Base-by-base conservation (phyloP, 176 grass and related monocot genomes). In the Avena eriantha region DNA sequence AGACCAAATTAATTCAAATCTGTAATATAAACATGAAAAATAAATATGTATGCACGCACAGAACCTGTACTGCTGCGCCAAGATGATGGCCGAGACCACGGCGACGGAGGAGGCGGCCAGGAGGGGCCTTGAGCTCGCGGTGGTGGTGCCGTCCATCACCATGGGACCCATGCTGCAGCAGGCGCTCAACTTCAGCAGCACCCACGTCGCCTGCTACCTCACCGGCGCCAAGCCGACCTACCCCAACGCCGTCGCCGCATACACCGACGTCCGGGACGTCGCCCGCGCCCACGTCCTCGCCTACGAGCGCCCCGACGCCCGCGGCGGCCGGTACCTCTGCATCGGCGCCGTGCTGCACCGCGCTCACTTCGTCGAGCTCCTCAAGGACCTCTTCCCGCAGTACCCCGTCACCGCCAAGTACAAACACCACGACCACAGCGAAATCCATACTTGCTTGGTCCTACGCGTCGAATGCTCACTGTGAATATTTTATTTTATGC, bases 201-300 rank as follows among this genome's bases (percentile, higher is more conserved):
- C 36, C 59, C 91, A 88, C 51, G 76, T 93, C 8, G 58, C 47
- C 29, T 48, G 26, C 71, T 88, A 93, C 88, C 89, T 93, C 16
- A 85, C 41, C 68, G 88, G 91, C 69, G 53, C 46, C 66, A 88
- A 88, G 71, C 8, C 88, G 39, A 41, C 39, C 39, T 41, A 41
- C 39, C 6, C 91, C 19, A 93, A 91, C 82, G 85, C 91, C 19
- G 85, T 93, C 71, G 77, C 91, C 16, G 81, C 80, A 12, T 93
- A 93, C 71, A 85, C 87, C 13, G 91, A 93, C 85, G 91, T 93
- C 67, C 88, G 74, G 16, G 91, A 93, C 85, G 84, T 93, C 69
- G 85, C 88, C 1, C 73, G 74, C 10, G 88, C 88, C 0, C 91
- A 93, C 69, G 53, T 87, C 16, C 87, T 93, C 7, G 85, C 22